Evolutionary conservation across 495 filamentous ascomycete species (phyloP), one percentile per base, ranked within the genome.

Genomic region (Glutinoglossum americanum): DNA sequence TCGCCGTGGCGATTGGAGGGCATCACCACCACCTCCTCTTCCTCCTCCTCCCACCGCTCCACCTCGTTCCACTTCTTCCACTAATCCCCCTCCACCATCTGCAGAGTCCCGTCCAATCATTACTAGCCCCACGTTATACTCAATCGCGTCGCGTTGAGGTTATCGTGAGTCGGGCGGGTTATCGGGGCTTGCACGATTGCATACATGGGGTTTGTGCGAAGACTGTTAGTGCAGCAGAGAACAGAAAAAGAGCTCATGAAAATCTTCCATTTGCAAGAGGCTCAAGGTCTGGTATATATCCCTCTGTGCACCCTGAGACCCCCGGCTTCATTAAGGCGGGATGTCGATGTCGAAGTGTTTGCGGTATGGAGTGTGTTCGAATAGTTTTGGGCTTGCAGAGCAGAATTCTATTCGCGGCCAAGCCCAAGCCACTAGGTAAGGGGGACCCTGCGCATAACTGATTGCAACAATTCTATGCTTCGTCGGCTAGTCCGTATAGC

Each of bases 111-210:
- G 49, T n/a, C 23, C 49, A 6, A 30, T 19, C 49, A 53, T 53
- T 19, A 9, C 49, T 53, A 17, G 28, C 49, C 28, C 23, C 25
- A 27, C 23, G 49, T n/a, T 28, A 3, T 28, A 3, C 49, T 53
- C 49, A 53, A 30, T 53, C 49, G 49, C 49, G 28, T n/a, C 49
- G 49, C 23, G 49, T 53, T n/a, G 49, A 53, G 49, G 49, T 28
- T 32, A 32, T 53, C 49, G 49, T 53, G 49, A 27, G 49, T 15
- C 49, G 23, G 23, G 28, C 49, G 28, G 28, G 2, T 17, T 53
- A 30, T 32, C 7, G 21, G 28, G 11, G 49, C 13, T 1, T 3
- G 49, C 11, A 17, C 23, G 7, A 28, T 25, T 3, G 21, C 28
- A 5, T 5, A 21, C 28, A 53, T 32, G 28, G 23, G 13, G 28